A percentile compares a stretch with the other conserved stretches of the same genome.
phyloP scores from a whole-genome alignment of 202 grass and related monocot genomes.

The Setaria viridis region DNA sequence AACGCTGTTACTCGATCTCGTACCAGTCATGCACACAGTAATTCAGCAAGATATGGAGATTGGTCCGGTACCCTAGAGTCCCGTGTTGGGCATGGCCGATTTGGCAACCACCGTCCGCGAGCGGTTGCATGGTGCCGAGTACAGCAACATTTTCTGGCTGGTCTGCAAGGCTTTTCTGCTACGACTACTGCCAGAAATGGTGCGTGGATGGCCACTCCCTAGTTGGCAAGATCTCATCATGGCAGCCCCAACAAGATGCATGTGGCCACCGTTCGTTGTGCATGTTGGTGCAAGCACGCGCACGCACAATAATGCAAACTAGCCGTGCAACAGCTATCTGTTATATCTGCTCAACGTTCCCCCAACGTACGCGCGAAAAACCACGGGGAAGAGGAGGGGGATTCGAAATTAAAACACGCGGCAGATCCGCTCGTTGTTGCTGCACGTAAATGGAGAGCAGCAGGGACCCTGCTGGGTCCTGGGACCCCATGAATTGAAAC shows the following conservation, averaged over 20 bases:
- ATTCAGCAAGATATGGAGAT: no score
- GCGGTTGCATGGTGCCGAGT: not conserved
- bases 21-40: no score
- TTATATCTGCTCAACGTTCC: no score
- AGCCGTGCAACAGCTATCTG: not conserved
- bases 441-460: slow-evolving; percentile 22
- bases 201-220: not conserved
- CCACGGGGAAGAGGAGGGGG: no score
- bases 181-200: not conserved
- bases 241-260: not conserved
- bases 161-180: not conserved
- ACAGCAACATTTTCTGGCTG: not conserved
- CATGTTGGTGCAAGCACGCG: not conserved
- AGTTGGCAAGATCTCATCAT: not conserved
- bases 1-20: no score
- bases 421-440: not conserved
- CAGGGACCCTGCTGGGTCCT: not conserved
- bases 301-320: not conserved
- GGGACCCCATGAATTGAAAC: slow-evolving; percentile 34
- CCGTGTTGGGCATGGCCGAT: slow-evolving; percentile 9
- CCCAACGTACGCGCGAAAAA: no score
- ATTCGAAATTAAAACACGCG: no score
- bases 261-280: not conserved
- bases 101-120: not conserved
- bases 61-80: not conserved